Evolutionary conservation across 768 basidiomycete genomes (phyloP).

Genomic region (Cystofilobasidium macerans): DNA sequence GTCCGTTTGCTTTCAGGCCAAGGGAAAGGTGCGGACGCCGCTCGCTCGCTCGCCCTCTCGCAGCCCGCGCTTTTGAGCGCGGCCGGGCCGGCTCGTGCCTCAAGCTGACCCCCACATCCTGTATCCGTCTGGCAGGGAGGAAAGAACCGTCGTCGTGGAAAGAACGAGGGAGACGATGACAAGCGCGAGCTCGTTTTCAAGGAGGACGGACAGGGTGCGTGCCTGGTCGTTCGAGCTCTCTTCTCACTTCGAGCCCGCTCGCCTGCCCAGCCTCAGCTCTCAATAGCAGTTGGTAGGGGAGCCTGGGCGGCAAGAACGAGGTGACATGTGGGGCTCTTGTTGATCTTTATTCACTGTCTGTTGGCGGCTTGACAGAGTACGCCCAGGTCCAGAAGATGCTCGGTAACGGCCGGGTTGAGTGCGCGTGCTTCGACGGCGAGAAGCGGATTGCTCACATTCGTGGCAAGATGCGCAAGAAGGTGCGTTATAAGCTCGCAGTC

Average conservation of each 20-base stretch:
- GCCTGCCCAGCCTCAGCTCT: no score
- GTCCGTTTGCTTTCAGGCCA: slow-evolving; percentile 4
- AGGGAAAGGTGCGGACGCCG: slow-evolving; percentile 25
- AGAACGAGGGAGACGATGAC: slow-evolving; percentile 98
- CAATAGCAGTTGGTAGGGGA: no score
- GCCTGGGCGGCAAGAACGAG: neutral
- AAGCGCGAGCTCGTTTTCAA: slow-evolving; percentile 98
- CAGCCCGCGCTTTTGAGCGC: neutral
- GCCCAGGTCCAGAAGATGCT: slow-evolving; percentile 98
- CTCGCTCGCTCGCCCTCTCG: no score
- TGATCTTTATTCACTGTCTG: neutral
- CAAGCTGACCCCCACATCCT: neutral
- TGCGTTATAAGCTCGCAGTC: no score
- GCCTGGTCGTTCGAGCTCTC: no score
- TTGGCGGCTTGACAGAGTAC: slow-evolving; percentile 53
- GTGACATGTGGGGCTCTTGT: no score
- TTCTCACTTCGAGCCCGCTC: no score
- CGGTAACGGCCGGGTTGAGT: slow-evolving; percentile 92
- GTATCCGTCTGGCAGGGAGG: slow-evolving; percentile 58
- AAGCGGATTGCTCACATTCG: slow-evolving; percentile 94
- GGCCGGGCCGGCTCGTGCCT: neutral
- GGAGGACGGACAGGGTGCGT: slow-evolving; percentile 78
- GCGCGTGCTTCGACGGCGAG: slow-evolving; percentile 95
- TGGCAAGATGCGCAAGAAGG: slow-evolving; percentile 99
- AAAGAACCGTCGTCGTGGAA: slow-evolving; percentile 98